Evolutionary conservation across 2,329 filamentous ascomycete species (phyloP), one percentile per base, ranked within the genome.

Genomic region (Microcera coccophila): DNA sequence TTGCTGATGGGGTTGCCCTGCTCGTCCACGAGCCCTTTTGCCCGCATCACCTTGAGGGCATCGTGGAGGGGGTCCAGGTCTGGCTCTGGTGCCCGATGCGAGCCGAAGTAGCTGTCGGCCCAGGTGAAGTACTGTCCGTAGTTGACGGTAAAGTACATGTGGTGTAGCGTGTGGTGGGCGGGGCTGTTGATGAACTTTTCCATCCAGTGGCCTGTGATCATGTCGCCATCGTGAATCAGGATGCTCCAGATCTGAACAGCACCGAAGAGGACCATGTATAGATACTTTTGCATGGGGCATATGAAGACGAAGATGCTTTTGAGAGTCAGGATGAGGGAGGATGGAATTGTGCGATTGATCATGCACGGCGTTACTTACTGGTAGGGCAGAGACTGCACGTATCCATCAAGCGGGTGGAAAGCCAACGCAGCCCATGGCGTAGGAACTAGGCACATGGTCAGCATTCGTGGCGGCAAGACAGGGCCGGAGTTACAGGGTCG

Each of bases 111-210:
- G 57, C 39, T 63, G 53, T 72, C 69, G 51, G 67, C 68, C 68
- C 68, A 72, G 47, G 70, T 72, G 48, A 72, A 72, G 57, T 72
- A 73, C 57, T 73, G 70, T 45, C 70, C 70, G 56, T 73, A 73
- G 60, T 73, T 73, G 66, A 68, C 66, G 46, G 66, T 73, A 54
- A 73, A 73, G 60, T 71, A 73, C 57, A 73, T 69, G 60, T 73
- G 70, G 55, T 73, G 70, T 22, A 73, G 61, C 4, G 69, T 72
- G 62, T 73, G 70, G 55, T 71, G 69, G 10, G 71, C 70, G 5
- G 71, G 68, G 48, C 68, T 69, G 64, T 73, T 73, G 62, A 73
- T 67, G 52, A 63, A 71, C 47, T 66, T 69, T 45, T 72, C 69
- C 15, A 66, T 60, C 66, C 68, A 71, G 51, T 73, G 68, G 39